phyloP scores from a whole-genome alignment of 441 rosid species.

The Jatropha podagrica region DNA sequence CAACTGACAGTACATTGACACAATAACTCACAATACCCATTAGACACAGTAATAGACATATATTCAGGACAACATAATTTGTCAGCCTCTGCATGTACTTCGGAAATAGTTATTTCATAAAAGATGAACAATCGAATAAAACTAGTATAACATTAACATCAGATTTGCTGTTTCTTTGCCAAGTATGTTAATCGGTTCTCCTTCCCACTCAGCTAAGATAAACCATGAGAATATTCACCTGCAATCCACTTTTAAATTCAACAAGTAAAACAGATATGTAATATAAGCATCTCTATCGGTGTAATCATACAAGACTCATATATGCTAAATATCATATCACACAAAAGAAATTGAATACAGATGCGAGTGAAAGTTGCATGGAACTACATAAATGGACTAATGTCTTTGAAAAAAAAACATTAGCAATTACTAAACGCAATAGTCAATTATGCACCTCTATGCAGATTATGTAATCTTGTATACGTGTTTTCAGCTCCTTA shows the following conservation, averaged over 20 bases:
- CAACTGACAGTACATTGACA: background rate
- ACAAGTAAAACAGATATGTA: background rate
- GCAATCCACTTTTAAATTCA: background rate
- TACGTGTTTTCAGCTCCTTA: slow-evolving; percentile 80
- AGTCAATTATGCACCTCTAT: slow-evolving; percentile 58
- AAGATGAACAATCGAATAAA: background rate
- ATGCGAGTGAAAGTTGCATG: background rate
- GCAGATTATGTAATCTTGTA: slow-evolving; percentile 95
- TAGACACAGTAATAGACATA: background rate
- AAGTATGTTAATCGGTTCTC: background rate
- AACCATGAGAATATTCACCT: background rate
- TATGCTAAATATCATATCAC: background rate
- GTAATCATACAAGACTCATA: too few relatives aligned
- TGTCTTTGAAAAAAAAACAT: background rate
- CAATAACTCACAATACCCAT: background rate
- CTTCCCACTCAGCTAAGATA: background rate
- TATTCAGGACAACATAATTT: background rate
- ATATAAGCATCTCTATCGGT: background rate
- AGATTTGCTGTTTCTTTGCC: background rate
- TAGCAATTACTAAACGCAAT: background rate
- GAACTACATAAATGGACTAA: background rate
- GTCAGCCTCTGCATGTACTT: background rate
- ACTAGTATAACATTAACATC: background rate
- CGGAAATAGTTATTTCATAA: background rate
- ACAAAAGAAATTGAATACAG: background rate